Conservation (phyloP, 176 grass and related monocot species). For the Thalia dealbata region DNA sequence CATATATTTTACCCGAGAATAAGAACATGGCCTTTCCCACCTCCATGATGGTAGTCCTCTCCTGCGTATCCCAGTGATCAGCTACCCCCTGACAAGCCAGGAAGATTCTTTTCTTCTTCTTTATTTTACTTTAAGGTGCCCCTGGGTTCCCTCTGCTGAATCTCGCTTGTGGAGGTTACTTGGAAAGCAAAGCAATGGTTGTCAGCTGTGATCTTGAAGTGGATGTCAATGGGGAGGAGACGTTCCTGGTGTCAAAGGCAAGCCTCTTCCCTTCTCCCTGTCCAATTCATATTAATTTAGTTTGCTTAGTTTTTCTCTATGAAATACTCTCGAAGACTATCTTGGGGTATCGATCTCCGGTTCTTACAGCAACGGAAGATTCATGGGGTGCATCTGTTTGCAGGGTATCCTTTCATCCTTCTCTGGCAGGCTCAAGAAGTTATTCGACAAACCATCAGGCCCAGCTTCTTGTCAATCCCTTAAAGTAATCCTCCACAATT, state of each 20-base stretch:
- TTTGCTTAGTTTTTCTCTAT: not conserved
- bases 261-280: not conserved
- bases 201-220: slow-evolving; percentile 67
- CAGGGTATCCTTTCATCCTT: slow-evolving; percentile 67
- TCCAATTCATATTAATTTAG: not conserved
- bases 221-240: slow-evolving; percentile 69
- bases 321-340: not conserved
- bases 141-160: slow-evolving; percentile 9
- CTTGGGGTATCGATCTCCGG: no score
- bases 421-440: slow-evolving; percentile 36
- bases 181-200: slow-evolving; percentile 10
- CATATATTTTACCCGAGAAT: not conserved
- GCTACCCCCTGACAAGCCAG: not conserved
- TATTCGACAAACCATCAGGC: slow-evolving; percentile 23
- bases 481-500: slow-evolving; percentile 44
- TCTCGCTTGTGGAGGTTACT: not conserved
- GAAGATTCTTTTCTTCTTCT: not conserved
- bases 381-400: slow-evolving; percentile 9
- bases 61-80: not conserved
- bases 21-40: slow-evolving; percentile 26
- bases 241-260: slow-evolving; percentile 73
- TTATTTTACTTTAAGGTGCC: slow-evolving; percentile 19
- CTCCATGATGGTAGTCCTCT: slow-evolving; percentile 38
- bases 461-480: slow-evolving; percentile 15
- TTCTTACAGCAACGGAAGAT: no score